Conservation (phyloP, 2,329 filamentous ascomycete genomes). For the Colletotrichum lini region DNA sequence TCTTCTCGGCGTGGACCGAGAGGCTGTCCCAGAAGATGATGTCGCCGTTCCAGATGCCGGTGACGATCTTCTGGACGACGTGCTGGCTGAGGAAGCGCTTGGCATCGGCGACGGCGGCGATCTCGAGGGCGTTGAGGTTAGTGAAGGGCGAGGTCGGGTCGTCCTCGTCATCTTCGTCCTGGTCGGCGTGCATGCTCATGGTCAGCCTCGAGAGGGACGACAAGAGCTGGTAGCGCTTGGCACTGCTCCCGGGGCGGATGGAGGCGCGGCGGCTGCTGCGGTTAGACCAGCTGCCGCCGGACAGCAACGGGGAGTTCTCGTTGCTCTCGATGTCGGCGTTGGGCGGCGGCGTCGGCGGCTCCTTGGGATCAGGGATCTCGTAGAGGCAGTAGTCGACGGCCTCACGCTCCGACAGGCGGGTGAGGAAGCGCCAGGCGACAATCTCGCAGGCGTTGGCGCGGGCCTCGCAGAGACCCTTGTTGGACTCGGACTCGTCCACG, state of each 20-base stretch:
- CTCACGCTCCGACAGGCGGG: conserved; percentile 79
- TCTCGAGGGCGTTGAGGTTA: conserved; percentile 87
- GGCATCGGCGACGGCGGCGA: conserved; percentile 84
- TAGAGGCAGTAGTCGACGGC: conserved; percentile 82
- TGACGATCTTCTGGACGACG: conserved; percentile 86
- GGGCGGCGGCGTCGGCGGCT: conserved; percentile 43
- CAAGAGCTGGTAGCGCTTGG: conserved; percentile 64
- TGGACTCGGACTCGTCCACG: conserved; percentile 71
- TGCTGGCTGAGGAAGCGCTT: conserved; percentile 88
- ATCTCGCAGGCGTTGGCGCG: conserved; percentile 84
- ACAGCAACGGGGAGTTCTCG: conserved; percentile 64
- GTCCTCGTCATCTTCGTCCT: conserved; percentile 61
- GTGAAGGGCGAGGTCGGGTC: conserved; percentile 81
- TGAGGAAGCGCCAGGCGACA: conserved; percentile 84
- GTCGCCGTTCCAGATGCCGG: conserved; percentile 87
- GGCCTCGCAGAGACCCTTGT: conserved; percentile 72
- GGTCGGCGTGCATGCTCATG: conserved; percentile 59
- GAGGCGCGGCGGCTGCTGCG: conserved; percentile 43
- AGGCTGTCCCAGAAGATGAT: conserved; percentile 90
- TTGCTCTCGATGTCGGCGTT: conserved; percentile 60
- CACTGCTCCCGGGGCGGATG: conserved; percentile 54
- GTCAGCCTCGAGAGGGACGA: conserved; percentile 71
- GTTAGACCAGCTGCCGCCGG: conserved; percentile 48
- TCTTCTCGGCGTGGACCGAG: conserved; percentile 80
- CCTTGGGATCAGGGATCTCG: conserved; percentile 71